Conservation (phyloP, 176 grass and related monocot genomes). For the Raddia distichophylla region DNA sequence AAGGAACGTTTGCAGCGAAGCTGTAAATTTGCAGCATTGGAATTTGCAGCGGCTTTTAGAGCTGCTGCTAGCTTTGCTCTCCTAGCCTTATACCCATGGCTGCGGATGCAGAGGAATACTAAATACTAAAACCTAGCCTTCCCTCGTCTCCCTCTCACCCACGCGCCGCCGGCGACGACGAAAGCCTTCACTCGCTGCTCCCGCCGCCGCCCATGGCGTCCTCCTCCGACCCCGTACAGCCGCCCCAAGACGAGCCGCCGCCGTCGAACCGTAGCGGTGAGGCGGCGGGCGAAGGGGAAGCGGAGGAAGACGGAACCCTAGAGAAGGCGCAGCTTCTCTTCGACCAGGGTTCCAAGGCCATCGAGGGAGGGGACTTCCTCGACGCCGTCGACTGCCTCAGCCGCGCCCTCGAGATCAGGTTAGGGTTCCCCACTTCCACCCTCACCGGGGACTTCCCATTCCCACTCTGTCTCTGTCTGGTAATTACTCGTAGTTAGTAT, state of each 20-base stretch:
- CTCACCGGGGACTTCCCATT: too few species aligned
- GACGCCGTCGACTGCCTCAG: constrained; percentile 87
- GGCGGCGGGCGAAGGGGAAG: not conserved
- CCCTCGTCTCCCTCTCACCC: not conserved
- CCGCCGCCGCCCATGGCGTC: constrained; percentile 36
- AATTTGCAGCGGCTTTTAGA: too few species aligned
- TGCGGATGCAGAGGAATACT: too few species aligned
- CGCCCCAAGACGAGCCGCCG: constrained; percentile 5
- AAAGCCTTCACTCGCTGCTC: not conserved
- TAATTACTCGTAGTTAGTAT: not conserved
- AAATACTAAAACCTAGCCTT: not conserved
- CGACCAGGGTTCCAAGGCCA: constrained; percentile 76
- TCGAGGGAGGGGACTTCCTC: constrained; percentile 81
- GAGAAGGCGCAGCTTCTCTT: constrained; percentile 73
- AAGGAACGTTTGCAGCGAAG: too few species aligned
- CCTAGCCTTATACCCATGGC: not conserved
- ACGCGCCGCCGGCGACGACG: too few species aligned
- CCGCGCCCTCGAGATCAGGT: constrained; percentile 93
- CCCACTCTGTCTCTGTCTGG: not conserved
- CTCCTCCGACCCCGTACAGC: constrained; percentile 28
- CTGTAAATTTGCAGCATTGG: too few species aligned
- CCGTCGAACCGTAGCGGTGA: constrained; percentile 34
- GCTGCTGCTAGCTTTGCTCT: too few species aligned
- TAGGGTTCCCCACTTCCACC: constrained; percentile 37
- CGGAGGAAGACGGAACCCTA: constrained; percentile 60